Conservation (phyloP, 2,329 filamentous ascomycete species). For the Botryotinia convoluta region DNA sequence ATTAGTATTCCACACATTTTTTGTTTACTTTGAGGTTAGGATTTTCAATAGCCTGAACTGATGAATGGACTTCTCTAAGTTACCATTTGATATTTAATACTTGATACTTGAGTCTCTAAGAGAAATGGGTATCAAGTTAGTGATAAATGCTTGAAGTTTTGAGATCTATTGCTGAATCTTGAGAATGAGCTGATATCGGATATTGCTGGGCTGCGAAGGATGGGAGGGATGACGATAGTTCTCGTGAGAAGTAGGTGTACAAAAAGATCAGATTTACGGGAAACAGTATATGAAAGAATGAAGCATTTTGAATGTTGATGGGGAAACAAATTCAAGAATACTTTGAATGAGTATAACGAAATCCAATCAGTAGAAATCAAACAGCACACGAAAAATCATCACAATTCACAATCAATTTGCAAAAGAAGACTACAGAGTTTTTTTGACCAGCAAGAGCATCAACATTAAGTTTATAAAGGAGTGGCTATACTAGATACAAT, state of each 20-base stretch:
- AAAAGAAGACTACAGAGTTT: neutral
- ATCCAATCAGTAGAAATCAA: neutral
- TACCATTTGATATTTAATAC: neutral
- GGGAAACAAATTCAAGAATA: neutral
- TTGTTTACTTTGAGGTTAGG: no score
- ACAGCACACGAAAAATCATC: neutral
- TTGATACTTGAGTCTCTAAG: neutral
- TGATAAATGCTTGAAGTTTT: neutral
- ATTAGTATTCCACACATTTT: no score
- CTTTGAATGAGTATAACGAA: neutral
- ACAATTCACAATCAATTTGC: neutral
- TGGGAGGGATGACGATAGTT: neutral
- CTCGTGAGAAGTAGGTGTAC: neutral
- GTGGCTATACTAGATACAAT: constrained; percentile 10
- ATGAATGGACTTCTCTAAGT: neutral
- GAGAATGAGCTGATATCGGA: neutral
- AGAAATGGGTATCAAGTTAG: no score
- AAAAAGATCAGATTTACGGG: neutral
- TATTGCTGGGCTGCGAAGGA: neutral
- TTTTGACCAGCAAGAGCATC: constrained; percentile 18
- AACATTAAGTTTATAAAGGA: constrained; percentile 5
- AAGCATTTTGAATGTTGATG: rapidly evolving
- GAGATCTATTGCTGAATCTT: neutral
- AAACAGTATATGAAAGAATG: neutral
- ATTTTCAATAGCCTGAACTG: neutral